phyloP scores from a whole-genome alignment of 2,329 filamentous ascomycete genomes.

The Madurella fahalii region DNA sequence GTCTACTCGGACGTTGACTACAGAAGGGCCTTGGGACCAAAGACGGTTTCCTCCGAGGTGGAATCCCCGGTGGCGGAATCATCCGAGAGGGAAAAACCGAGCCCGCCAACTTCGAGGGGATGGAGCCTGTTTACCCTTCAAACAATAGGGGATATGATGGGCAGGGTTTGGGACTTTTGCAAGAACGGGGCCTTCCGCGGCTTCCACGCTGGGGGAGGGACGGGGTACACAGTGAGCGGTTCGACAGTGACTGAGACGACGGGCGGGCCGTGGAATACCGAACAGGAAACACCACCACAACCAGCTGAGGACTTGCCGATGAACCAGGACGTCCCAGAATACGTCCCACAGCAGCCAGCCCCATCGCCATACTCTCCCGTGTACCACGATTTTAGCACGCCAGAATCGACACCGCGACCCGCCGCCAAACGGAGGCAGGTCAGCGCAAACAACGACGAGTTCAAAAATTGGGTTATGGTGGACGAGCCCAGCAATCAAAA shows the following conservation, averaged over 20 bases:
- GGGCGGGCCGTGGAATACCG: slow-evolving; percentile 27
- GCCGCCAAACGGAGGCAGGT: slow-evolving; percentile 53
- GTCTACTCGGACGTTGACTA: slow-evolving; percentile 56
- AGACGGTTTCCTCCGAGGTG: slow-evolving; percentile 35
- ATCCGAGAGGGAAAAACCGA: slow-evolving; percentile 23
- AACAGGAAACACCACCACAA: slow-evolving; percentile 29
- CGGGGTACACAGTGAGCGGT: slow-evolving; percentile 57
- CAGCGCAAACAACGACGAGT: slow-evolving; percentile 49
- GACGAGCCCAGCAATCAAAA: slow-evolving; percentile 34
- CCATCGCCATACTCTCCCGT: slow-evolving; percentile 31
- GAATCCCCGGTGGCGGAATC: slow-evolving; percentile 33
- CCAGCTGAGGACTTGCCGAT: slow-evolving; percentile 14
- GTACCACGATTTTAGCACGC: slow-evolving; percentile 30
- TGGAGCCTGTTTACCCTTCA: slow-evolving; percentile 59
- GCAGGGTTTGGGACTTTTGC: slow-evolving; percentile 84
- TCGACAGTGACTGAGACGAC: slow-evolving; percentile 24
- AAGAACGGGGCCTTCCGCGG: slow-evolving; percentile 69
- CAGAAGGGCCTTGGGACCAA: slow-evolving; percentile 49
- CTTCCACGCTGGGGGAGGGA: slow-evolving; percentile 81
- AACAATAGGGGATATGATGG: slow-evolving; percentile 63
- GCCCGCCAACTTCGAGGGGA: slow-evolving; percentile 20
- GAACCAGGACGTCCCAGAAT: slow-evolving; percentile 15
- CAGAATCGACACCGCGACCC: slow-evolving; percentile 42
- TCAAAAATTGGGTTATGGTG: slow-evolving; percentile 71
- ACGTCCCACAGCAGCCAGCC: slow-evolving; percentile 28